A percentile compares a stretch with the other conserved stretches of the same genome.
Conservation (phyloP, 768 basidiomycete species). For the Leccinum rimulosum region DNA sequence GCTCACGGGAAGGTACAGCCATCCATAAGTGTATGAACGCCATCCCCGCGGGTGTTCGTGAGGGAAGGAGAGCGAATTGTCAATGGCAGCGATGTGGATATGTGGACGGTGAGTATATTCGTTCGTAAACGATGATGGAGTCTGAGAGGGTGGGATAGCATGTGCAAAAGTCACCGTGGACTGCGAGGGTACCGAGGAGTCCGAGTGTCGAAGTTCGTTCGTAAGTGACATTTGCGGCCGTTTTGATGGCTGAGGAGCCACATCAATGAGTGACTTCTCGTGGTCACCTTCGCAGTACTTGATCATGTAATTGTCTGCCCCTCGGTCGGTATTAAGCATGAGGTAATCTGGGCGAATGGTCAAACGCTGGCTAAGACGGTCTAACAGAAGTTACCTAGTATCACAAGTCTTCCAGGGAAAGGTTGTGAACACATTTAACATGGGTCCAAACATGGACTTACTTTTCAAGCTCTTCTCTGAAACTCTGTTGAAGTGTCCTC, state of each 20-base stretch:
- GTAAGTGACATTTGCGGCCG: conserved; percentile 68
- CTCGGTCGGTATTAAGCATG: conserved; percentile 89
- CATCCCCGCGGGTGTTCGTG: conserved; percentile 84
- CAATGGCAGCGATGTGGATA: conserved; percentile 90
- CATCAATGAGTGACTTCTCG: conserved; percentile 74
- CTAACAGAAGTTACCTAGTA: conserved; percentile 53
- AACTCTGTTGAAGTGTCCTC: conserved; percentile 70
- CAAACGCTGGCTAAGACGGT: conserved; percentile 4
- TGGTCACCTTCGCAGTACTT: conserved; percentile 83
- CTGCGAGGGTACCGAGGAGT: conserved; percentile 38
- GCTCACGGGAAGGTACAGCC: conserved; percentile 84
- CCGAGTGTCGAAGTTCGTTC: conserved; percentile 61
- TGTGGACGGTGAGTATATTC: conserved; percentile 66
- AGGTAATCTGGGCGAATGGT: conserved; percentile 60
- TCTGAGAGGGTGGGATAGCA: conserved; percentile 38
- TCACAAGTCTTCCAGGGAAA: conserved; percentile 59
- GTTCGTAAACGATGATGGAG: conserved; percentile 30
- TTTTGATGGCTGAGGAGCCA: conserved; percentile 70
- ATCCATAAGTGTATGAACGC: conserved; percentile 83
- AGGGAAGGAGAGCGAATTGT: conserved; percentile 90
- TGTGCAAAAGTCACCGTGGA: conserved; percentile 39
- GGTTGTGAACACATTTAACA: conserved; percentile 8
- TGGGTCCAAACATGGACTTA: conserved; percentile 33
- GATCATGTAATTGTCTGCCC: conserved; percentile 90
- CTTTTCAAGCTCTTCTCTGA: conserved; percentile 88